phyloP scores from a whole-genome alignment of 208 protist species.

The Trypanosoma cruzi region DNA sequence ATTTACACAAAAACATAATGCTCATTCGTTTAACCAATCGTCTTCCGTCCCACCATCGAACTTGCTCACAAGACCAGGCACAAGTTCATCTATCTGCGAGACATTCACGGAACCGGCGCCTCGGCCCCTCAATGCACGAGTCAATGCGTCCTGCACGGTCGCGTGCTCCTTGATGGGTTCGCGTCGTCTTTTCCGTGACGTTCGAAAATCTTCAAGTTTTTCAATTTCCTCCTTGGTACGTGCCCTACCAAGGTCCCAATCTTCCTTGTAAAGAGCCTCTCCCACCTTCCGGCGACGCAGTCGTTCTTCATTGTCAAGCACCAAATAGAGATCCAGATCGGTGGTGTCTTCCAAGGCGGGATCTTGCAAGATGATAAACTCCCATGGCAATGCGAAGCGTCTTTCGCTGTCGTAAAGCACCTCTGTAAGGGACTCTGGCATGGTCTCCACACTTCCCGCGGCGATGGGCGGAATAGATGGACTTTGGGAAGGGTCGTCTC shows the following conservation, averaged over 20 bases:
- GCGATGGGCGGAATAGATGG: not conserved
- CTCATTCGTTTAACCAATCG: constrained; percentile 48
- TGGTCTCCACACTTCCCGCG: not conserved
- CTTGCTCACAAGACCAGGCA: constrained; percentile 64
- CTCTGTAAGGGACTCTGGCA: constrained; percentile 37
- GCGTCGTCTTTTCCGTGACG: constrained; percentile 50
- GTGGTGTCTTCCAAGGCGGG: constrained; percentile 53
- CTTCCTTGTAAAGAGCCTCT: constrained; percentile 63
- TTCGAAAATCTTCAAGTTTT: constrained; percentile 45
- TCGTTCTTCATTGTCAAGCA: constrained; percentile 86
- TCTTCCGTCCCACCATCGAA: constrained; percentile 47
- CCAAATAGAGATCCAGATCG: constrained; percentile 72
- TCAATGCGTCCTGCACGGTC: constrained; percentile 57
- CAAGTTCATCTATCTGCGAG: constrained; percentile 79
- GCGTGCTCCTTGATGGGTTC: constrained; percentile 48
- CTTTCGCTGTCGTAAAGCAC: constrained; percentile 73
- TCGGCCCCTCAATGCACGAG: constrained; percentile 60
- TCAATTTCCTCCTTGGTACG: constrained; percentile 74
- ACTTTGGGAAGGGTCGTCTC: constrained; percentile 25
- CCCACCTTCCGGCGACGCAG: constrained; percentile 72
- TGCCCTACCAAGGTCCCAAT: constrained; percentile 71
- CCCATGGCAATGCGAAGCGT: constrained; percentile 80
- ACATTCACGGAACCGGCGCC: constrained; percentile 63
- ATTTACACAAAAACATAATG: not conserved
- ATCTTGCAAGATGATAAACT: constrained; percentile 77